A percentile compares a stretch with the other conserved stretches of the same genome.
phyloP scores from a whole-genome alignment of 805 yeast genomes.

The Dipodascopsis uninucleata region DNA sequence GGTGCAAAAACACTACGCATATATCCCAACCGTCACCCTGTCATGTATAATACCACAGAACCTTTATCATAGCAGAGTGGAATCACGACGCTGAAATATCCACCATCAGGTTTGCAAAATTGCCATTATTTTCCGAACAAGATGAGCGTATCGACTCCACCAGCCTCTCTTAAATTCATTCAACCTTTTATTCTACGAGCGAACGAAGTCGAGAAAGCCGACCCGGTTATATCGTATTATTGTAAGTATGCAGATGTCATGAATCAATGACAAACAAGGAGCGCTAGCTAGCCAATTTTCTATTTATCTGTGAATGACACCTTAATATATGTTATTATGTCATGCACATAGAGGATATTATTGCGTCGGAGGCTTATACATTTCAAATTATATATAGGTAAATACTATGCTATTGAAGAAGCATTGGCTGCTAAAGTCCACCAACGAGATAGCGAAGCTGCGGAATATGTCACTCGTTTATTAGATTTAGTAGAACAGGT shows the following conservation, averaged over 20 bases:
- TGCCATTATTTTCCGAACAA: too few species aligned
- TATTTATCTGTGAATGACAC: not conserved
- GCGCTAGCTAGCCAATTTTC: not conserved
- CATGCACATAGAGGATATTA: not conserved
- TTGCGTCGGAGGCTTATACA: too few species aligned
- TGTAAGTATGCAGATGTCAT: constrained; percentile 44
- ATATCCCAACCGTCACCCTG: too few species aligned
- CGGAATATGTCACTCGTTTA: constrained; percentile 55
- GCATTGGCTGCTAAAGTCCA: constrained; percentile 63
- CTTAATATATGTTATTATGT: constrained; percentile 4
- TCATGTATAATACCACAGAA: too few species aligned
- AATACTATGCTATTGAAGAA: constrained; percentile 66
- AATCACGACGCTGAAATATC: too few species aligned
- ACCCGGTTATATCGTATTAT: constrained; percentile 70
- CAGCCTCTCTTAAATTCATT: constrained; percentile 33
- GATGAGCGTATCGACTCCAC: constrained; percentile 8
- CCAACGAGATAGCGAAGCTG: constrained; percentile 50
- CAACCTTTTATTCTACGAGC: constrained; percentile 53
- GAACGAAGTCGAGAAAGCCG: constrained; percentile 51
- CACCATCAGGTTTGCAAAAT: not conserved
- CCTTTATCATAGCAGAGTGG: too few species aligned
- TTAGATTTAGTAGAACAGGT: constrained; percentile 67
- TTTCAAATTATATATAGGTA: constrained; percentile 19
- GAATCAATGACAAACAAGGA: too few species aligned
- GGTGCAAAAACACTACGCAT: too few species aligned